phyloP scores from a whole-genome alignment of 371 early-diverging fungal species.

The Parasitella parasitica region DNA sequence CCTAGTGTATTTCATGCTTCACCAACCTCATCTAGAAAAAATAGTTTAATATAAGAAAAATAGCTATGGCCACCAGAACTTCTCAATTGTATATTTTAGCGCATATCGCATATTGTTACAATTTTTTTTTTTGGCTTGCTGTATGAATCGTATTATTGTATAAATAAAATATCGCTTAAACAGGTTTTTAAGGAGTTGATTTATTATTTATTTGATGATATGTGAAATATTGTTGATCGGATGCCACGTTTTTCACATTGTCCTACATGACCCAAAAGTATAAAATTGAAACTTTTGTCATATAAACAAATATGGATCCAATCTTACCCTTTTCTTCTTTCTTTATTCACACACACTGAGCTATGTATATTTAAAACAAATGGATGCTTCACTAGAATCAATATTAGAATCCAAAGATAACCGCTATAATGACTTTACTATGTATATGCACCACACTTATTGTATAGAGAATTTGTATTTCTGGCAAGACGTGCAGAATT shows the following conservation, averaged over 20 bases:
- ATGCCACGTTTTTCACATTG: slow-evolving; percentile 1
- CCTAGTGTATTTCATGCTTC: slow-evolving; percentile 2
- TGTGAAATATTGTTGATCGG: slow-evolving; percentile 12
- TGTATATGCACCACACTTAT: slow-evolving; percentile 32
- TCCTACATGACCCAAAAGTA: neutral
- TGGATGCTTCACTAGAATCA: slow-evolving; percentile 28
- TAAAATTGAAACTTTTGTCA: neutral
- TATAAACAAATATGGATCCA: neutral
- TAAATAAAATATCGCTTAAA: neutral
- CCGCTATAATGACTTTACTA: slow-evolving; percentile 27
- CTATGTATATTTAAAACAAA: neutral
- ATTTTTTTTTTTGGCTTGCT: neutral
- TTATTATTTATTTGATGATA: too few relatives aligned
- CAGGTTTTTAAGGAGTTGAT: slow-evolving; percentile 2
- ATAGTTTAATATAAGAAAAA: slow-evolving; percentile 1
- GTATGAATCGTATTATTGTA: neutral
- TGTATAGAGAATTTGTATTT: slow-evolving; percentile 42
- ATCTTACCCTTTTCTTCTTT: slow-evolving; percentile 11
- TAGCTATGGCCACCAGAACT: too few relatives aligned
- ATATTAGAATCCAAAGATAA: slow-evolving; percentile 23
- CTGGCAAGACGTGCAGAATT: slow-evolving; percentile 40
- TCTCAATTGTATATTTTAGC: too few relatives aligned
- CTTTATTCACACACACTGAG: neutral
- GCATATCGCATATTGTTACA: neutral
- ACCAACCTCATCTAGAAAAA: slow-evolving; percentile 9